Base-by-base conservation (phyloP, 805 yeast species). In the Limtongia smithiae region DNA sequence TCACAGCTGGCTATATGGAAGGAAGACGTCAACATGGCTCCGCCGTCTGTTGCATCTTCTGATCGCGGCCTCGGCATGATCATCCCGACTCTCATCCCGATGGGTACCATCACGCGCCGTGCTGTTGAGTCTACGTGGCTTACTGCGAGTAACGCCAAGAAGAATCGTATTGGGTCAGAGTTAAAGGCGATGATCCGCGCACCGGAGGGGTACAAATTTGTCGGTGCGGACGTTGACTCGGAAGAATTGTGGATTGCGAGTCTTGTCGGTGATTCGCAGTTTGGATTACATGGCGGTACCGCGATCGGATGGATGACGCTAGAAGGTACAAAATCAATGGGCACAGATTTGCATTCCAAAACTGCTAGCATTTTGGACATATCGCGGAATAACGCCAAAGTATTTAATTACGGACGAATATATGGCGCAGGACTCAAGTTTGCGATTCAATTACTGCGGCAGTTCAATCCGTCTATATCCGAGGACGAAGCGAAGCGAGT, bases 271-370 rank as follows among this genome's bases (percentile, higher is more conserved):
- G 99, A 93, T 65, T 82, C 97, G 0, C 79, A 83, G 44, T 87
- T 91, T 67, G 79, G 83, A 30, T 71, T 85, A 21, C 99, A 93
- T 66, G 99, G 98, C 4, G 94, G 94, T 12, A 88, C 97, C 0
- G 95, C 97, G 0, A 77, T 94, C 46, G 97, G 97, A 0, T 94
- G 98, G 98, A 94, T 93, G 99, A 90, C 97, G 1, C 73, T 93
- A 48, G 99, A 93, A 71, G 99, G 99, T 17, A 81, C 91, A 3
- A 93, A 93, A 68, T 74, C 71, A 48, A 91, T 85, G 46, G 94
- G 93, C 3, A 94, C 99, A 0, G 99, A 93, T 69, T 69, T 94
- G 52, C 99, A 93, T 65, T 88, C 97, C 0, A 89, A 85, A 58
- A 93, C 97, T 0, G 96, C 98, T 0, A 75, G 76, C 9, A 89